Evolutionary conservation across 169 alveolate genomes (phyloP), one percentile per base, ranked within the genome.

Genomic region (Toxoplasma gondii): DNA sequence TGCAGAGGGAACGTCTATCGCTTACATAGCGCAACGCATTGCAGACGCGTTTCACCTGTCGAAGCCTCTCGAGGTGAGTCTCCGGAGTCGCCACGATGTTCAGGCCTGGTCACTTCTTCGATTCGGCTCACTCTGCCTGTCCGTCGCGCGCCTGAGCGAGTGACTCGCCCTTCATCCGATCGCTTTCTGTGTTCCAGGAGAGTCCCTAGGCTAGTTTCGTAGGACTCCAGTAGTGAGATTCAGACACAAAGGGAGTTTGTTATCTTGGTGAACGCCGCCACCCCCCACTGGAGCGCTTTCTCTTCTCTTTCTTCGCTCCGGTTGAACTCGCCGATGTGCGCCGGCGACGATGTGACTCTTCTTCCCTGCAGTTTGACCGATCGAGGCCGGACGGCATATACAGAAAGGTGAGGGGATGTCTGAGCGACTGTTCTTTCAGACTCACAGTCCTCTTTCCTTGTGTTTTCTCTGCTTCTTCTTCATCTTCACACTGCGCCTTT

Each of bases 331-430:
- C 34, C 9, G 22, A 4, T 19, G 31, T 31, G n/a, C 74, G 29
- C 29, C n/a, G n/a, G 7, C n/a, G 5, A 64, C 74, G 24, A 16
- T 64, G 7, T 4, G 74, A 1, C 22, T 16, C 22, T 31, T 64
- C n/a, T 7, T 16, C 39, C 84, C 45, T n/a, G 84, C 84, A 74
- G 84, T 74, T 74, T 44, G 84, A 74, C 43, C 45, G 49, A 22
- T 74, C 84, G 27, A 74, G n/a, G 84, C 84, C 84, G 12, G 84
- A 74, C 44, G 84, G 84, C 84, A 36, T 74, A 17, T 74, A 31
- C 43, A 4, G 44, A 10, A 74, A 74, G 44, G 84, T 74, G 84
- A 74, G 84, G 16, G 24, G 27, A 2, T 74, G 41, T n/a, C 10
- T 78, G 39, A 1, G 86, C 44, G 45, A 19, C n/a, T 45, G 39